Evolutionary conservation across 768 basidiomycete genomes (phyloP).

Genomic region (Termitomyces sp.): DNA sequence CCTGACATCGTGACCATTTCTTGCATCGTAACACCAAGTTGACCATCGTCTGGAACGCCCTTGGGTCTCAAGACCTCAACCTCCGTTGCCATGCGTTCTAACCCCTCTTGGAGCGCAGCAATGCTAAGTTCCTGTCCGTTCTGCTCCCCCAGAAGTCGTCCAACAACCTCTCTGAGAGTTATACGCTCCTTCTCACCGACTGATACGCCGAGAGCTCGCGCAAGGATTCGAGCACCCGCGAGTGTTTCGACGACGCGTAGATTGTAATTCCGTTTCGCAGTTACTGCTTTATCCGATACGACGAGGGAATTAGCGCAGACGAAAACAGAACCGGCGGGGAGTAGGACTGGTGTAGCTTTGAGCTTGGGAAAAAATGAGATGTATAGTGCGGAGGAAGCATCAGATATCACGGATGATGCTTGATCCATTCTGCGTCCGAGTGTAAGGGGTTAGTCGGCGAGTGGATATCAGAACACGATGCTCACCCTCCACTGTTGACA

Average conservation of each 20-base stretch:
- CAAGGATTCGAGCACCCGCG: constrained; percentile 72
- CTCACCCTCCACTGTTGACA: constrained; percentile 77
- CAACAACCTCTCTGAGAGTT: constrained; percentile 66
- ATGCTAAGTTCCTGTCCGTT: constrained; percentile 43
- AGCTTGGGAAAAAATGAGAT: constrained; percentile 81
- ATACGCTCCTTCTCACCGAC: constrained; percentile 46
- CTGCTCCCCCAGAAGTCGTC: constrained; percentile 47
- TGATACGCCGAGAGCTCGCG: constrained; percentile 48
- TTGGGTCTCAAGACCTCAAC: constrained; percentile 52
- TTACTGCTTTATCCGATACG: constrained; percentile 74
- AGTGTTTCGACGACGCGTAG: constrained; percentile 91
- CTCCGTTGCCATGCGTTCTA: constrained; percentile 44
- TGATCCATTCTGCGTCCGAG: constrained; percentile 72
- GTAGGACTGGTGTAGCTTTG: constrained; percentile 58
- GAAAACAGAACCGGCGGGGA: constrained; percentile 57
- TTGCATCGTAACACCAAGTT: constrained; percentile 66
- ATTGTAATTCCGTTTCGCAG: constrained; percentile 80
- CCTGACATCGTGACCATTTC: constrained; percentile 72
- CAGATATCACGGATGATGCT: constrained; percentile 81
- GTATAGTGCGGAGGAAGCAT: constrained; percentile 67
- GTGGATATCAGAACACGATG: neutral
- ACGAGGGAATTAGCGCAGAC: constrained; percentile 85
- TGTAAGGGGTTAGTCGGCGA: neutral
- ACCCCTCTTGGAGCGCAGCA: constrained; percentile 39
- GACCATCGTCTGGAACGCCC: constrained; percentile 28